Percentiles rank a stretch among this genome's conserved stretches.
phyloP scores from a whole-genome alignment of 2,329 filamentous ascomycete genomes.

The Raffaelea deltoideospora region DNA sequence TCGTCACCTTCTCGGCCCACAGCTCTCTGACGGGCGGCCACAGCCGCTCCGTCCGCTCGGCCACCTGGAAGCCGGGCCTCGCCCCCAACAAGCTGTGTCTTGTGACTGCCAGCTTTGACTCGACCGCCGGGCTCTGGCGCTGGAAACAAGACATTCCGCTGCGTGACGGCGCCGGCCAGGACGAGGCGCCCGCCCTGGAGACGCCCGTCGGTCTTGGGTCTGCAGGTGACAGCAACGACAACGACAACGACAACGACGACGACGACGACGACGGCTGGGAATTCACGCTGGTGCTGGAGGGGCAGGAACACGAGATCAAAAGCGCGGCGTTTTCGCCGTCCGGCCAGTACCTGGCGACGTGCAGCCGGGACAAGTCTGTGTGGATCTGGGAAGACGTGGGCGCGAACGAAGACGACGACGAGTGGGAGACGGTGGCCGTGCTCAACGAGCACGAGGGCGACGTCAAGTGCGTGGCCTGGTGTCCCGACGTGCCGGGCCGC shows the following conservation, averaged over 20 bases:
- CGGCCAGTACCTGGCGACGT: conserved; percentile 73
- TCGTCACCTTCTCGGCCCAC: conserved; percentile 64
- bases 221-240: conserved; percentile 7
- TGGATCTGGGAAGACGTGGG: conserved; percentile 98
- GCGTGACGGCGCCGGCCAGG: conserved; percentile 8
- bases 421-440: conserved; percentile 93
- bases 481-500: conserved; percentile 48
- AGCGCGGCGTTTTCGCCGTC: conserved; percentile 58
- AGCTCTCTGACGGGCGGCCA: conserved; percentile 75
- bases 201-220: conserved; percentile 21
- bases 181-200: conserved; percentile 18
- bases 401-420: conserved; percentile 61
- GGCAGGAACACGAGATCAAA: conserved; percentile 91
- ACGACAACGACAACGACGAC: conserved; percentile 12
- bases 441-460: conserved; percentile 90
- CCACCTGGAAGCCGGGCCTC: conserved; percentile 71
- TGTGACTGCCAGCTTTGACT: conserved; percentile 87
- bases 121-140: conserved; percentile 74
- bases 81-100: conserved; percentile 53
- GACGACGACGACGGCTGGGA: conserved; percentile 57
- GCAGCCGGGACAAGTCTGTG: conserved; percentile 80
- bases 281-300: conserved; percentile 81
- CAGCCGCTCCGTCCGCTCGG: conserved; percentile 72
- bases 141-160: conserved; percentile 36
- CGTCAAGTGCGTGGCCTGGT: conserved; percentile 90